Percentiles rank a stretch among this genome's conserved stretches.
Evolutionary conservation across 192 early-diverging fungal genomes (phyloP).

Genomic region (Neocallimastix lanati): DNA sequence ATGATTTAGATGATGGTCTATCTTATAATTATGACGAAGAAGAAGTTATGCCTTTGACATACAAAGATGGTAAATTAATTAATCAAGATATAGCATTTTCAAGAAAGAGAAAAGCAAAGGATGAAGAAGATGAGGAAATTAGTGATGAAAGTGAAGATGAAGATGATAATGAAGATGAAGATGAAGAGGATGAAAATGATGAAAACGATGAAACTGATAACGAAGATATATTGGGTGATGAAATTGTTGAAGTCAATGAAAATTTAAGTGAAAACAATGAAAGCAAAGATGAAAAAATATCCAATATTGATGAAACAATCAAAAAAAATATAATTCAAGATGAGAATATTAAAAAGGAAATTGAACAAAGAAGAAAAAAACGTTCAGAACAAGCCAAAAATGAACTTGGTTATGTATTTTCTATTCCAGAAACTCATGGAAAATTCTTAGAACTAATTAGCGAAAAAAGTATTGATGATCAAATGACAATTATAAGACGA

Average conservation of each 20-base stretch:
- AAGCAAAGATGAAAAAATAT: neutral
- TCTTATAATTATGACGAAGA: constrained; percentile 7
- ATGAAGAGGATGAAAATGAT: constrained; percentile 2
- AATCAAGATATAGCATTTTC: constrained; percentile 17
- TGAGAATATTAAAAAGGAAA: neutral
- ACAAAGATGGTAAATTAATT: constrained; percentile 24
- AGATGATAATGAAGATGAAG: constrained; percentile 16
- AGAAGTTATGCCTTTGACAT: constrained; percentile 21
- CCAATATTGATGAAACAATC: neutral
- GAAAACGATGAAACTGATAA: constrained; percentile 9
- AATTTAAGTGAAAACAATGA: constrained; percentile 3
- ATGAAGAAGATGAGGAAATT: neutral
- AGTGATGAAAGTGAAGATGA: neutral
- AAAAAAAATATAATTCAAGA: neutral
- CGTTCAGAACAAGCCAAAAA: constrained; percentile 7
- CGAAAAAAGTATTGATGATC: constrained; percentile 42
- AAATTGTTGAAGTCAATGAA: constrained; percentile 8
- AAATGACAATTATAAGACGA: constrained; percentile 54
- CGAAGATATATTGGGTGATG: constrained; percentile 25
- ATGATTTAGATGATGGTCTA: constrained; percentile 23
- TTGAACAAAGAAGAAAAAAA: neutral
- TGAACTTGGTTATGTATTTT: constrained; percentile 70
- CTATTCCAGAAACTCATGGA: constrained; percentile 51
- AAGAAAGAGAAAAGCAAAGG: neutral
- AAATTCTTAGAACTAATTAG: constrained; percentile 50